These are phyloP conservation scores for Suhomyces vadensis DNA, from an alignment of 805 yeast genomes.

Conservation along the genomic window DNA sequence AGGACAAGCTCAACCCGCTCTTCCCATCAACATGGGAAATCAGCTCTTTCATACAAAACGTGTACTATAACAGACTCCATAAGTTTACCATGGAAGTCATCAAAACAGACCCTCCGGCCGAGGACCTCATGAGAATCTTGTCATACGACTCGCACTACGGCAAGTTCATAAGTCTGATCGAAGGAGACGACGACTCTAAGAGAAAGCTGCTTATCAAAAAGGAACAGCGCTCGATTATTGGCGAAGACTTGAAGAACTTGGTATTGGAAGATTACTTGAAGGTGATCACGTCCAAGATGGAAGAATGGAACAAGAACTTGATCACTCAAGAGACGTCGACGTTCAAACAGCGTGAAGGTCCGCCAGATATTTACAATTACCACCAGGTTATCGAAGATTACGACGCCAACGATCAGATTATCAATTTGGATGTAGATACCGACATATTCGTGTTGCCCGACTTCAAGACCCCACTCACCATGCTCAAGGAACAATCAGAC, in stretches of 20 bases:
- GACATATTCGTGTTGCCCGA: slow-evolving; percentile 67
- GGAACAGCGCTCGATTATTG: slow-evolving; percentile 55
- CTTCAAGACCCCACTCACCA: slow-evolving; percentile 73
- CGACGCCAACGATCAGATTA: slow-evolving; percentile 35
- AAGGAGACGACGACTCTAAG: slow-evolving; percentile 15
- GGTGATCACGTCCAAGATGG: slow-evolving; percentile 69
- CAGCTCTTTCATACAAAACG: slow-evolving; percentile 56
- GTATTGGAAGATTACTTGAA: slow-evolving; percentile 77
- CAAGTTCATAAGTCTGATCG: slow-evolving; percentile 29
- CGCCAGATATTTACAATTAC: slow-evolving; percentile 75
- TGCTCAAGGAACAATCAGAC: slow-evolving; percentile 87
- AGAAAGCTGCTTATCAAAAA: slow-evolving; percentile 33
- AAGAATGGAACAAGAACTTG: slow-evolving; percentile 80
- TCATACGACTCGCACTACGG: slow-evolving; percentile 72
- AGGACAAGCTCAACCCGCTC: slow-evolving; percentile 54
- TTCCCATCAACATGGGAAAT: slow-evolving; percentile 80
- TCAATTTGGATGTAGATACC: slow-evolving; percentile 39
- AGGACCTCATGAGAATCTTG: slow-evolving; percentile 67
- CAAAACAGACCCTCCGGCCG: slow-evolving; percentile 76
- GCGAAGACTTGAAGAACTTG: slow-evolving; percentile 69
- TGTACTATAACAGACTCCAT: slow-evolving; percentile 69
- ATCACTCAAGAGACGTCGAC: slow-evolving; percentile 63
- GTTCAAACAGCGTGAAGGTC: slow-evolving; percentile 62
- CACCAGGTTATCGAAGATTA: slow-evolving; percentile 41
- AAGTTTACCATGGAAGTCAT: slow-evolving; percentile 62